Conservation (phyloP, 805 yeast genomes). For the Tetrapisispora nanseiensis region DNA sequence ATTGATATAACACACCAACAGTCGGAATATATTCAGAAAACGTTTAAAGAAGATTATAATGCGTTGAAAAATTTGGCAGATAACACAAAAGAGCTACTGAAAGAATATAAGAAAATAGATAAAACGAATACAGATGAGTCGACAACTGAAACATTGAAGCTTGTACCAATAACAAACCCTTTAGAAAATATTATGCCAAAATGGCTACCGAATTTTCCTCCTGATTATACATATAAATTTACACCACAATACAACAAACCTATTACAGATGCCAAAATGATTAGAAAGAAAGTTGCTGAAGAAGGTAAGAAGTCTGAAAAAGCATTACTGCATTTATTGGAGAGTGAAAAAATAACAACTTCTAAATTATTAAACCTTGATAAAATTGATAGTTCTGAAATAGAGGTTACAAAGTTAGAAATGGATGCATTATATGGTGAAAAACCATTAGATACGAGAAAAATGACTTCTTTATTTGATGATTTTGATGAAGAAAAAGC, state of each 20-base stretch:
- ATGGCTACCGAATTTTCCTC: slow-evolving; percentile 85
- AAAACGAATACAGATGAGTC: slow-evolving; percentile 7
- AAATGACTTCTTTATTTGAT: slow-evolving; percentile 1
- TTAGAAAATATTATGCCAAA: slow-evolving; percentile 45
- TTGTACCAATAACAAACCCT: slow-evolving; percentile 38
- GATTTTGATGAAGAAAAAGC: neutral
- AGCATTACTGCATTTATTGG: slow-evolving; percentile 40
- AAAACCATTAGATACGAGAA: slow-evolving; percentile 3
- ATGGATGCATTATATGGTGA: slow-evolving; percentile 8
- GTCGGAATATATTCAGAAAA: slow-evolving; percentile 16
- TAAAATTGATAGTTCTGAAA: slow-evolving; percentile 6
- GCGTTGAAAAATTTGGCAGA: slow-evolving; percentile 2
- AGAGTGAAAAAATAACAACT: slow-evolving; percentile 2
- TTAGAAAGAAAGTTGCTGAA: slow-evolving; percentile 62
- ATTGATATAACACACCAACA: slow-evolving; percentile 31
- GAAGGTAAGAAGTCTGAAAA: slow-evolving; percentile 76
- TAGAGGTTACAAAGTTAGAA: slow-evolving; percentile 10
- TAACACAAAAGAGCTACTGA: slow-evolving; percentile 5
- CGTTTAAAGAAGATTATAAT: slow-evolving; percentile 9
- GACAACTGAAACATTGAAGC: slow-evolving; percentile 4
- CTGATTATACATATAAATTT: slow-evolving; percentile 81
- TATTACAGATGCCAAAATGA: slow-evolving; percentile 56
- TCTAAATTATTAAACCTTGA: slow-evolving; percentile 2
- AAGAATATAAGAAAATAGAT: slow-evolving; percentile 10
- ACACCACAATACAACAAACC: slow-evolving; percentile 60